Base-by-base conservation (phyloP, 371 early-diverging fungal species). In the Mucor saturninus region DNA sequence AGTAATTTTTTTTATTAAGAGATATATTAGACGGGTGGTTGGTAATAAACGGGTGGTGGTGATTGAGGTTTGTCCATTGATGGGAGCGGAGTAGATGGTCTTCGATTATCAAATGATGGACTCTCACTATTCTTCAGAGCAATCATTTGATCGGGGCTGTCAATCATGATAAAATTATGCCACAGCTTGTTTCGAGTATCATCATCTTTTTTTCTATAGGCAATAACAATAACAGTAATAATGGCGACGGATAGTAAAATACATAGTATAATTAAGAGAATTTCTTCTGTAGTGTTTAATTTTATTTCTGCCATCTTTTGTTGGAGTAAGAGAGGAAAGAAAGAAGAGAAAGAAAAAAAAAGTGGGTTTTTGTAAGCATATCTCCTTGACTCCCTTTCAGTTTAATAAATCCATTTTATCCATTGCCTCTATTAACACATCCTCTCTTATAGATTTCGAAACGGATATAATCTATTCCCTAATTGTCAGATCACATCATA, bases 61-160 rank as follows among this genome's bases (percentile, higher is more conserved):
- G 66, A 66, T 51, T 61, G 46, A 14, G 56, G 61, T 4, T 10
- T 31, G 48, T 42, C n/a, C 38, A 48, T 55, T 39, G 35, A 46
- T 37, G 38, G 46, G 11, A 15, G 49, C n/a, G 11, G 11, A 43
- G 11, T 45, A 45, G 30, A 45, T 56, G 43, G 45, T 31, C 5
- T 43, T 13, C 56, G 45, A 54, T 31, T 54, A 42, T 55, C 45
- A 28, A 61, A 35, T 5, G 46, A 39, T 7, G 30, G 45, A 35
- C 63, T 60, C 35, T 67, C 63, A 32, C 60, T 70, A 42, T 67
- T 54, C 40, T 66, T 66, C 11, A 70, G 55, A 14, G 62, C 63
- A 26, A 52, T 52, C 71, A 71, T 67, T 30, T 71, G 64, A 43
- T 67, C 71, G 32, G 71, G 63, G n/a, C 64, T 63, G 46, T 63